Evolutionary conservation across 352 stramenopile species (phyloP).

Genomic region (Globisporangium rhizosaccharum): DNA sequence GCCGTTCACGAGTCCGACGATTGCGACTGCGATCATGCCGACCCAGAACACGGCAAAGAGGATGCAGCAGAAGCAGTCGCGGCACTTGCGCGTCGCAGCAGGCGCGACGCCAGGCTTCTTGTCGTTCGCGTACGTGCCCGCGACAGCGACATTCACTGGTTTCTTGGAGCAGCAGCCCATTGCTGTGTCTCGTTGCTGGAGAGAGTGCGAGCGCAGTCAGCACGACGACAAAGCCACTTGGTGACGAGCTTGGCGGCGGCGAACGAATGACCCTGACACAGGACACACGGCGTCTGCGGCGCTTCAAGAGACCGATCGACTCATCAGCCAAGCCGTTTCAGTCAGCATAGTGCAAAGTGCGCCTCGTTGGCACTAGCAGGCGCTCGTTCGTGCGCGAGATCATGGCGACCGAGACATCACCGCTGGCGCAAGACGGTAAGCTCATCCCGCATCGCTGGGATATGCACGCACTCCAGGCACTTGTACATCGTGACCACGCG

Average conservation of each 20-base stretch:
- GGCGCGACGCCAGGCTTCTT: constrained; percentile 44
- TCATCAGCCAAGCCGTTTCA: no score
- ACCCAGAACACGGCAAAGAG: constrained; percentile 75
- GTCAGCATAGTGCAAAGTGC: no score
- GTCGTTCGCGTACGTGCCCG: constrained; percentile 15
- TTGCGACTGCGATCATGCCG: constrained; percentile 57
- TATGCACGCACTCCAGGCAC: constrained; percentile 51
- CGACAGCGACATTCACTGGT: constrained; percentile 31
- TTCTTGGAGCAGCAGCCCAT: constrained; percentile 75
- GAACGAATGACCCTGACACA: no score
- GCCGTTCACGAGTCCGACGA: constrained; percentile 53
- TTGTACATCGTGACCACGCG: constrained; percentile 22
- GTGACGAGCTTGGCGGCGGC: no score
- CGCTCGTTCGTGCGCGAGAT: background rate
- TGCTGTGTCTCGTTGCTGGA: background rate
- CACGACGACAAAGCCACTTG: no score
- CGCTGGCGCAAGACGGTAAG: constrained; percentile 11
- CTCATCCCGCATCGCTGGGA: constrained; percentile 46
- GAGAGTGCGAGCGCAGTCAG: background rate
- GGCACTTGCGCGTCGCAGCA: constrained; percentile 49
- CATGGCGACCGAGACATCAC: no score
- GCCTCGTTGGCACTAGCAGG: no score
- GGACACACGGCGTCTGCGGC: background rate
- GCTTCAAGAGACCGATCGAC: background rate
- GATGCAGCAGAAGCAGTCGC: constrained; percentile 59